Base-by-base conservation (phyloP, 148 eudicot species). In the Camellia lanceoleosa region DNA sequence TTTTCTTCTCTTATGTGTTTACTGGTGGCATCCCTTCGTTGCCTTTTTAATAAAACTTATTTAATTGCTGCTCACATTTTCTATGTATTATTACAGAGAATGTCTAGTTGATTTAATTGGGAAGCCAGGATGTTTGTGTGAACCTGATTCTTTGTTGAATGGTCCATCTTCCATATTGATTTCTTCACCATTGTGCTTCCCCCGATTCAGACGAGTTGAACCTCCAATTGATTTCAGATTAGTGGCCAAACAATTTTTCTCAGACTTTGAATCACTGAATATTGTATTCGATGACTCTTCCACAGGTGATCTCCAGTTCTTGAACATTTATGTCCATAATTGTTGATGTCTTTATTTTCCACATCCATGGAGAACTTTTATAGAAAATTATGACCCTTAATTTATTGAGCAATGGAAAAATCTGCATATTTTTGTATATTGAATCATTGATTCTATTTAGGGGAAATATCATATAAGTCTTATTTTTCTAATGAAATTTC, bases 81-180 rank as follows among this genome's bases (percentile, higher is more conserved):
- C 38, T n/a, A 71, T 80, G 46, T 23, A 14, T 55, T 80, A 76
- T 81, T 87, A 68, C 93, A 95, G 99, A 87, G 99, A 95, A 85
- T 91, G 83, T 90, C 80, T 89, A 82, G 89, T 95, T 87, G 99
- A 93, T 89, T 85, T 95, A 82, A 69, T 93, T 72, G 91, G 92
- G 82, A 94, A 86, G 78, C 97, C 98, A 72, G 99, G 99, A 77
- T 84, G 89, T 86, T 91, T 95, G 82, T 86, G 83, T 77, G 93
- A 89, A 80, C 99, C 99, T 76, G 93, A 95, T 87, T 93, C 99
- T 47, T 71, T 86, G 89, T 86, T 92, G 72, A 95, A 95, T 82
- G 99, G 99, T 84, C 99, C 99, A 20, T 88, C 97, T 85, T 89
- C 97, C 60, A 87, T 95, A 86, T 87, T 92, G 82, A 92, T 95